These are phyloP conservation scores for Chionographis japonica DNA, from an alignment of 106 monocot species.

Conservation along the genomic window DNA sequence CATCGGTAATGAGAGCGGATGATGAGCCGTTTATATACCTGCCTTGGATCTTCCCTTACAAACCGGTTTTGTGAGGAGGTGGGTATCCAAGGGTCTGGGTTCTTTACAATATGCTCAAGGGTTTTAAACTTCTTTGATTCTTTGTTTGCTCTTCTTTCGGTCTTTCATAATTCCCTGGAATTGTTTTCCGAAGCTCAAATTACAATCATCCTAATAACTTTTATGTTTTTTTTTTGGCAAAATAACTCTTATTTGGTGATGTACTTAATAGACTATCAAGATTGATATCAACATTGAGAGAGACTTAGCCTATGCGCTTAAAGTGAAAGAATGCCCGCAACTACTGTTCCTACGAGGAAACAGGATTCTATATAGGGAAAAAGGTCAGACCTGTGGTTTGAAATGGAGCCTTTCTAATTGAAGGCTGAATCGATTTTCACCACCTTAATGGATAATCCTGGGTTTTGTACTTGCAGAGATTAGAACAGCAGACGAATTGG, in stretches of 20 bases:
- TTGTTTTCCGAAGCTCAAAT: too few relatives aligned
- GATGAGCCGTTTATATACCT: too few relatives aligned
- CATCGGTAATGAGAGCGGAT: too few relatives aligned
- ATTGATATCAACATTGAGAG: constrained; percentile 78
- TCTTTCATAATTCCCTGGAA: neutral
- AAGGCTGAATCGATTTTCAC: neutral
- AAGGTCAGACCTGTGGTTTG: constrained; percentile 28
- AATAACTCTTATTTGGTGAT: constrained; percentile 8
- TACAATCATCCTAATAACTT: neutral
- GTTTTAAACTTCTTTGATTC: too few relatives aligned
- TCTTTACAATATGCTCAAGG: too few relatives aligned
- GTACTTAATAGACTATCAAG: constrained; percentile 52
- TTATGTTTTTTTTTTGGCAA: neutral
- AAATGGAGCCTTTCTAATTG: neutral
- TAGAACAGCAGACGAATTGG: constrained; percentile 60
- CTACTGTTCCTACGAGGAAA: constrained; percentile 66
- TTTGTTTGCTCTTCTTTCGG: neutral
- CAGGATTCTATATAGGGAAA: constrained; percentile 69
- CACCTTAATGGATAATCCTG: neutral
- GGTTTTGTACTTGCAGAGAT: constrained; percentile 31
- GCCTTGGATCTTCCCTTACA: too few relatives aligned
- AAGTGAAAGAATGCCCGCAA: constrained; percentile 62
- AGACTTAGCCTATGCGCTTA: constrained; percentile 74
- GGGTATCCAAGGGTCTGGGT: too few relatives aligned
- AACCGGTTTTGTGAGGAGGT: too few relatives aligned